Conservation (phyloP, 371 early-diverging fungal genomes). For the Zancudomyces culisetae region DNA sequence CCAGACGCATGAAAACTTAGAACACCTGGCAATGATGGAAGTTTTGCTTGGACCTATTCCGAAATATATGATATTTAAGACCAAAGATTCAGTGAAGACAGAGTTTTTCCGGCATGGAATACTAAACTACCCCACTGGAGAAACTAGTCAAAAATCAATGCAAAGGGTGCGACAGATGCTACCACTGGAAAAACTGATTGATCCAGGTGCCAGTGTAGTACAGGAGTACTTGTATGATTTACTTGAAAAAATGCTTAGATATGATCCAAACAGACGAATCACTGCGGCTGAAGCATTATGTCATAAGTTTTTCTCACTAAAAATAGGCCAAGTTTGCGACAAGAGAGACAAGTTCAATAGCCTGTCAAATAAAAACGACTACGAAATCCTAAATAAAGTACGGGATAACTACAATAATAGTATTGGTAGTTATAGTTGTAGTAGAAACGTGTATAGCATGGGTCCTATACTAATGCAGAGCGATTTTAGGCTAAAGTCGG, state of each 20-base stretch:
- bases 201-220: slow-evolving; percentile 15
- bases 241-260: slow-evolving; percentile 74
- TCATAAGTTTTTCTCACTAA: slow-evolving; percentile 57
- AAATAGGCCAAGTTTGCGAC: not conserved
- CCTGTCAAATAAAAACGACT: not conserved
- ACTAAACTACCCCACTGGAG: slow-evolving; percentile 12
- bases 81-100: slow-evolving; percentile 73
- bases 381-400: not conserved
- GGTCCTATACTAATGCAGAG: not conserved
- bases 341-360: not conserved
- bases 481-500: not conserved
- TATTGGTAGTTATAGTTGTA: not conserved
- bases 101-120: slow-evolving; percentile 28
- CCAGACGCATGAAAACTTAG: slow-evolving; percentile 85
- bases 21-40: slow-evolving; percentile 97
- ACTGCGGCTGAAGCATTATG: slow-evolving; percentile 82
- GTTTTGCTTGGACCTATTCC: slow-evolving; percentile 90
- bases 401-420: not conserved
- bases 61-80: slow-evolving; percentile 82
- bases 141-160: slow-evolving; percentile 13
- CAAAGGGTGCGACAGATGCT: slow-evolving; percentile 20
- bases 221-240: slow-evolving; percentile 52
- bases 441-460: not conserved
- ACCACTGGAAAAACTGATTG: slow-evolving; percentile 14
- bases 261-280: slow-evolving; percentile 81